Base-by-base conservation (phyloP, 352 stramenopile species). In the Globisporangium solare region DNA sequence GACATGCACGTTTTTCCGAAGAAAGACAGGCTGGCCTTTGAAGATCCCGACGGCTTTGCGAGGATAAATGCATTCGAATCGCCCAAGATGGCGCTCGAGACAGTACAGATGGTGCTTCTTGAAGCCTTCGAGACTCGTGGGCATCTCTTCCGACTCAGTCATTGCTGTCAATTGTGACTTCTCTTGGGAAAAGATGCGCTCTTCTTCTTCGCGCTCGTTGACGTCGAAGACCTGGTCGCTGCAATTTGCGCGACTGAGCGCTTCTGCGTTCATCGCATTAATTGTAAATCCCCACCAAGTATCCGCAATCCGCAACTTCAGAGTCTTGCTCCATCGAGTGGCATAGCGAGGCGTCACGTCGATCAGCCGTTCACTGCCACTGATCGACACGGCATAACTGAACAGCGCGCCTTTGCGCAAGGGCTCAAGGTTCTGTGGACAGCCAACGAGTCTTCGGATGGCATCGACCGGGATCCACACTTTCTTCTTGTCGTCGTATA, bases 61-160 rank as follows among this genome's bases (percentile, higher is more conserved):
- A 14, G 83, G 83, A 21, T 93, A 62, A 18, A 95, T 60, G 63
- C 67, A 83, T 57, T 94, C 75, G n/a, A 72, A 70, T 6, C 66
- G 68, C 4, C 64, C 67, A 8, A 96, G 66, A 54, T 94, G 82
- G 13, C 76, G 73, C 60, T 93, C 79, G 6, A 96, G 68, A 51
- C 80, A 86, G 59, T 91, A 94, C 49, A 88, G 20, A 32, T 86
- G 75, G 52, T 96, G 87, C 24, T 88, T 90, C 35, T 67, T 73
- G 56, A 95, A 96, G 10, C 63, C 78, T 51, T 90, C 78, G 12
- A 89, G n/a, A 41, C 76, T 92, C 17, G 72, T 80, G 0, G 85
- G 86, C 79, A 95, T 88, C 5, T 68, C 74, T 61, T 94, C 83
- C 12, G 51, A 53, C 50, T 68, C 52, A 10, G 40, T 66, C 56